phyloP scores from a whole-genome alignment of 306 rosid genomes.

The Prinsepia uniflora region DNA sequence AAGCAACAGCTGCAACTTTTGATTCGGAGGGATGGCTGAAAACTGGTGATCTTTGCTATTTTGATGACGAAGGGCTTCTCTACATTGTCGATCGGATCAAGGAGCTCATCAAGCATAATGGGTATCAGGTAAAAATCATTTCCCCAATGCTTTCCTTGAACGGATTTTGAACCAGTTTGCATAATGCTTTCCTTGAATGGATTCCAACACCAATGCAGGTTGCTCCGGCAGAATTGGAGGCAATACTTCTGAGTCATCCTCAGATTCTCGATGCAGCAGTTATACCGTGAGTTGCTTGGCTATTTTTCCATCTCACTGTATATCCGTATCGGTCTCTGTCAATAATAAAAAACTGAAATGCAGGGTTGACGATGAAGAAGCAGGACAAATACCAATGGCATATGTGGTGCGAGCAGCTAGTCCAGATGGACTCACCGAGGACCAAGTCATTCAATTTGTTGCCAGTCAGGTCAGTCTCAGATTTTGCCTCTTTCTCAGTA shows the following conservation, averaged over 20 bases:
- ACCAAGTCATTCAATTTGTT: slow-evolving; percentile 74
- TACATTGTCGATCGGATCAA: slow-evolving; percentile 68
- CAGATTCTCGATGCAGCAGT: slow-evolving; percentile 80
- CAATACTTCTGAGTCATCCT: slow-evolving; percentile 72
- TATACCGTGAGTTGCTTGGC: slow-evolving; percentile 55
- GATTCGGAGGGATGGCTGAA: slow-evolving; percentile 68
- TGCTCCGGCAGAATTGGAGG: slow-evolving; percentile 94
- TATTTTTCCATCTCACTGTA: slow-evolving; percentile 12
- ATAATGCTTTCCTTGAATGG: too few species aligned
- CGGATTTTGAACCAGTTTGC: background rate
- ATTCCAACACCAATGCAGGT: slow-evolving; percentile 37
- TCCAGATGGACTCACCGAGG: slow-evolving; percentile 47
- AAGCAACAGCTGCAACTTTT: slow-evolving; percentile 60
- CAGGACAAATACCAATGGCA: slow-evolving; percentile 91
- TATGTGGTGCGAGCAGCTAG: slow-evolving; percentile 61
- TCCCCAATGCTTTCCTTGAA: slow-evolving; percentile 1
- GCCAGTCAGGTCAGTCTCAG: slow-evolving; percentile 53
- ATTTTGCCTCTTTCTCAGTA: background rate
- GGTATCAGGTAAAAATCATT: slow-evolving; percentile 60
- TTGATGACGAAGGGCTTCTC: slow-evolving; percentile 66
- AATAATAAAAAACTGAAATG: slow-evolving; percentile 11
- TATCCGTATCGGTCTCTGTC: slow-evolving; percentile 17
- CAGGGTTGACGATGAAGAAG: slow-evolving; percentile 76
- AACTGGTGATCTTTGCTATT: slow-evolving; percentile 81
- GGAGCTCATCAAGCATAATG: slow-evolving; percentile 88